phyloP scores from a whole-genome alignment of 352 stramenopile species.

The Pythium aphanidermatum region DNA sequence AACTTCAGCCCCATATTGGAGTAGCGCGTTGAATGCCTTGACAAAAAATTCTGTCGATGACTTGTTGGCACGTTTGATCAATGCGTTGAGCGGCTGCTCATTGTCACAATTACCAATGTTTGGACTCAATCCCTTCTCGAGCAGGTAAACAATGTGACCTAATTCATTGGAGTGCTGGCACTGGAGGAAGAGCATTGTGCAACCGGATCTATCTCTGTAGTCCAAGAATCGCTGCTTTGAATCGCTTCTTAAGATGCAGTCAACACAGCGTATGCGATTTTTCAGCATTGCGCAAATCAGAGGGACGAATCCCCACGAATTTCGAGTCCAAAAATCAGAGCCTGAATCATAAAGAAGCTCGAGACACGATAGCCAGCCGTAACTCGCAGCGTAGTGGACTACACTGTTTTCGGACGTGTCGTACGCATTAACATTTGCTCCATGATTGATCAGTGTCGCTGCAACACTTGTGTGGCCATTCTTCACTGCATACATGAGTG shows the following conservation, averaged over 20 bases:
- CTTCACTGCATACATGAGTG: conserved; percentile 69
- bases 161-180: conserved; percentile 57
- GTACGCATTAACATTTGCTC: conserved; percentile 70
- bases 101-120: conserved; percentile 60
- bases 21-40: too few species aligned
- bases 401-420: conserved; percentile 74
- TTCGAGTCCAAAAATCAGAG: conserved; percentile 60
- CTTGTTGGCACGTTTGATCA: conserved; percentile 33
- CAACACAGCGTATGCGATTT: conserved; percentile 38
- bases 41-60: conserved; percentile 5
- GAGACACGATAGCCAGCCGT: conserved; percentile 65
- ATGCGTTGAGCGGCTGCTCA: conserved; percentile 46
- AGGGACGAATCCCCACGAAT: conserved; percentile 70
- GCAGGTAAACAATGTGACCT: conserved; percentile 56
- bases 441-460: conserved; percentile 52
- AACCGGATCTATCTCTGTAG: conserved; percentile 63
- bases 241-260: conserved; percentile 64
- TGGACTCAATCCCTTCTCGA: conserved; percentile 60
- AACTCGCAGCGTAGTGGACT: conserved; percentile 73
- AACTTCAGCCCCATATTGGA: too few species aligned
- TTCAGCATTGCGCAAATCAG: conserved; percentile 68
- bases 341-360: conserved; percentile 44
- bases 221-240: conserved; percentile 56
- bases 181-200: conserved; percentile 77
- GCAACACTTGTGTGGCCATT: conserved; percentile 58